Percentiles rank a stretch among this genome's conserved stretches.
These are phyloP conservation scores for Rhodotorula sp. DNA, from an alignment of 1,284 basidiomycete species.

Conservation along the genomic window DNA sequence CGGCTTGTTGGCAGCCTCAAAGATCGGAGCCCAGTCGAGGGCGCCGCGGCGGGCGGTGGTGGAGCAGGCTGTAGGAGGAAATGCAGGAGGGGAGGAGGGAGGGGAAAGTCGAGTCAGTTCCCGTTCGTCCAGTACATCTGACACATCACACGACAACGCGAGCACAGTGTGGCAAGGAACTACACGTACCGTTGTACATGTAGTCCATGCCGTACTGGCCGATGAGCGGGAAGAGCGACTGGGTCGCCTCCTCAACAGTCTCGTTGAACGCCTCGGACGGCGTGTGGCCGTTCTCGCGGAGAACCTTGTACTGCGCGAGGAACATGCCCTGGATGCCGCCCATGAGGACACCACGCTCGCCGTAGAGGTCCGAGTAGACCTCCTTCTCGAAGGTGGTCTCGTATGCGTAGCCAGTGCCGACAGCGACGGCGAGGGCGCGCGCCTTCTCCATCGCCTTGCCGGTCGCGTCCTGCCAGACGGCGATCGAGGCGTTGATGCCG, in stretches of 20 bases:
- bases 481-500: conserved; percentile 76
- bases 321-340: conserved; percentile 99
- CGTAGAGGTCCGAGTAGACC: conserved; percentile 98
- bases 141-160: conserved; percentile 62
- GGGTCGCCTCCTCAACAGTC: conserved; percentile 98
- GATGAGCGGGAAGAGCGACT: conserved; percentile 96
- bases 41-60: conserved; percentile 94
- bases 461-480: conserved; percentile 75
- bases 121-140: too few species aligned
- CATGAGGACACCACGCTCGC: conserved; percentile 99
- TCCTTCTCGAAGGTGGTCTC: conserved; percentile 99
- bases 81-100: conserved; percentile 51
- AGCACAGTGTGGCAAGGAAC: too few species aligned
- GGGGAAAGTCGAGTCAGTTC: conserved; percentile 53
- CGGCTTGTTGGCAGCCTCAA: conserved; percentile 81
- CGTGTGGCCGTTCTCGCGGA: conserved; percentile 95
- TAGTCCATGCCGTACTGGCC: conserved; percentile 91
- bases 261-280: conserved; percentile 99
- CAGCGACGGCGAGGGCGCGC: conserved; percentile 87
- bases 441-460: conserved; percentile 98
- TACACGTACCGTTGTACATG: conserved; percentile 44
- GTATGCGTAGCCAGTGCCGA: conserved; percentile 96
- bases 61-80: conserved; percentile 71
- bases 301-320: conserved; percentile 96
- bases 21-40: conserved; percentile 95